Evolutionary conservation across 1,139 yeast species (phyloP), one percentile per base, ranked within the genome.

Genomic region (Pichia sp.): DNA sequence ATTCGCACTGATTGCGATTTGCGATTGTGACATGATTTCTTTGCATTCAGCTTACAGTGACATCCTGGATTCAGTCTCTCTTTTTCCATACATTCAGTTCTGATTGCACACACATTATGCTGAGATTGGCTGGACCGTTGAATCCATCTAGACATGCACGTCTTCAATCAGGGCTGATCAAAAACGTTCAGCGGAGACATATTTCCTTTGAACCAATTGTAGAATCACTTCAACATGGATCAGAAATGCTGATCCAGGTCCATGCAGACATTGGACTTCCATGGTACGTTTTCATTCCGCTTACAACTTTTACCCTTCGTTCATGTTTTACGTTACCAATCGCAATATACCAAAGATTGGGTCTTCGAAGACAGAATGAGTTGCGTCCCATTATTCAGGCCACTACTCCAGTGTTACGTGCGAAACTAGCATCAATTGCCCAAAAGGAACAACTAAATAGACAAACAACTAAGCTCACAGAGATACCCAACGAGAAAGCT

Each of bases 221-320:
- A 5, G 46, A 42, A 28, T 7, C 38, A 7, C 20, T 46, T 6
- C 31, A 42, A 11, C 42, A 36, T 20, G 57, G 56, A 1, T 42
- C 56, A 2, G 48, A 46, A 13, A 32, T 38, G 25, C 50, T 77
- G 13, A 72, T 71, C 39, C 44, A 65, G 1, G 39, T 73, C 1
- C 88, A 81, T 54, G 59, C 67, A 10, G 47, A 55, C 14, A 59
- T 82, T 1, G 84, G 85, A 1, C 51, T 86, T 6, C 85, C 94
- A 10, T 88, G 96, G 96, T 77, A 86, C 69, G 74, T 74, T 0
- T 59, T 87, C 27, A 80, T 88, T 9, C 97, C 97, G 0, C 29
- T 77, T 15, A 62, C 85, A 0, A 85, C 96, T 0, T 56, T 86
- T 22, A 62, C 75, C 0, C 56, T 87, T 20, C 67, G 96, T 47